Evolutionary conservation across 805 yeast species (phyloP).

Genomic region (Candida boleticola): DNA sequence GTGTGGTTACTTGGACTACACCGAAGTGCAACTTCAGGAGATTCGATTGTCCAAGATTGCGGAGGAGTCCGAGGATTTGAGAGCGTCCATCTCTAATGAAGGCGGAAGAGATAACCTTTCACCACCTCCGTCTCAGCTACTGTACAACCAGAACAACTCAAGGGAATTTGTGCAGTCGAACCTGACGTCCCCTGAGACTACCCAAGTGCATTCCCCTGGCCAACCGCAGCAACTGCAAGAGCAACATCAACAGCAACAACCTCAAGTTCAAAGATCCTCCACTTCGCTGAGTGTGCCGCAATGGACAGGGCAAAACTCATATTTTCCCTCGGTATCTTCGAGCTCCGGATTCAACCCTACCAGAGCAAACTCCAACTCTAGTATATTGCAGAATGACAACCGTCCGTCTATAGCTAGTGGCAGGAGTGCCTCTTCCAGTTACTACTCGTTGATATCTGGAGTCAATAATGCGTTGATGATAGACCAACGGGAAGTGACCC

Average conservation of each 20-base stretch:
- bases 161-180: background rate
- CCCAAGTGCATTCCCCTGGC: background rate
- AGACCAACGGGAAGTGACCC: background rate
- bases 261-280: background rate
- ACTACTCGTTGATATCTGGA: background rate
- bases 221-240: background rate
- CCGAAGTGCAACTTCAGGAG: constrained; percentile 29
- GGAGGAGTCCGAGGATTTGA: constrained; percentile 2
- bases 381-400: background rate
- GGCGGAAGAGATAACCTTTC: background rate
- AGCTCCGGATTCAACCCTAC: background rate
- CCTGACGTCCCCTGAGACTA: background rate
- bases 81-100: background rate
- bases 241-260: background rate
- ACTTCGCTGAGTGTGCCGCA: background rate
- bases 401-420: background rate
- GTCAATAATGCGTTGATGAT: background rate
- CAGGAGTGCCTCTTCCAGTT: background rate
- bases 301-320: background rate
- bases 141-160: background rate
- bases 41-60: constrained; percentile 17
- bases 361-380: background rate
- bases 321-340: background rate
- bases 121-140: background rate
- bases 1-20: constrained; percentile 38